These are phyloP conservation scores for Globisporangium camurandrum DNA, from an alignment of 352 stramenopile genomes.

Conservation along the genomic window DNA sequence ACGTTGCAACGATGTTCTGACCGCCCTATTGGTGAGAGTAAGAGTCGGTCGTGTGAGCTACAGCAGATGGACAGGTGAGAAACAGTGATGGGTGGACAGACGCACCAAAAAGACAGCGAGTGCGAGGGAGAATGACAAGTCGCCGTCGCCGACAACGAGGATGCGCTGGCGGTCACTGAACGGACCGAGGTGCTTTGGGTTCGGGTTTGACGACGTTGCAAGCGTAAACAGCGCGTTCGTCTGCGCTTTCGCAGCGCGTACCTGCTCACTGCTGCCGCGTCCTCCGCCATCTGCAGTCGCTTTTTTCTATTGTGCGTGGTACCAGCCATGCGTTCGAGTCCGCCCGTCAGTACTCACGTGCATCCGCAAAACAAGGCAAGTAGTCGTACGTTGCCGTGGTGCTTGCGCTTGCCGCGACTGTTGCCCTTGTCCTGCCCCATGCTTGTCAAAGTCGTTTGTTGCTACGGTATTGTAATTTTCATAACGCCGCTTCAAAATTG, in stretches of 20 bases:
- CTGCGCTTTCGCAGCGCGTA: conserved; percentile 44
- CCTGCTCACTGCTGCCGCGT: conserved; percentile 10
- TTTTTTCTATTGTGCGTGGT: conserved; percentile 15
- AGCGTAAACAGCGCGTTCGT: conserved; percentile 63
- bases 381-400: conserved; percentile 7
- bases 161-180: conserved; percentile 73
- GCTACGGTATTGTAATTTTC: background rate
- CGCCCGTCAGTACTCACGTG: background rate
- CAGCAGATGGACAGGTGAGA: too few relatives aligned
- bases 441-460: conserved; percentile 1
- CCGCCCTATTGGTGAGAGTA: conserved; percentile 31
- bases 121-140: conserved; percentile 78
- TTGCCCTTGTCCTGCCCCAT: conserved; percentile 12
- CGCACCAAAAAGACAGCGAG: conserved; percentile 64
- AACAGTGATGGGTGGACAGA: background rate
- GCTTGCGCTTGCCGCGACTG: conserved; percentile 15
- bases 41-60: too few relatives aligned
- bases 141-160: conserved; percentile 78
- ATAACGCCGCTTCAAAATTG: too few relatives aligned
- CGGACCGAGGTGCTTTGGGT: conserved; percentile 70
- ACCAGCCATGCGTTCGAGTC: background rate
- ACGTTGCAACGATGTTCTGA: conserved; percentile 57
- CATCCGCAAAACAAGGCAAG: background rate
- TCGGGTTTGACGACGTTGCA: conserved; percentile 68
- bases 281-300: conserved; percentile 2